These are phyloP conservation scores for Gynostemma pentaphyllum DNA, from an alignment of 306 rosid genomes.

Conservation along the genomic window DNA sequence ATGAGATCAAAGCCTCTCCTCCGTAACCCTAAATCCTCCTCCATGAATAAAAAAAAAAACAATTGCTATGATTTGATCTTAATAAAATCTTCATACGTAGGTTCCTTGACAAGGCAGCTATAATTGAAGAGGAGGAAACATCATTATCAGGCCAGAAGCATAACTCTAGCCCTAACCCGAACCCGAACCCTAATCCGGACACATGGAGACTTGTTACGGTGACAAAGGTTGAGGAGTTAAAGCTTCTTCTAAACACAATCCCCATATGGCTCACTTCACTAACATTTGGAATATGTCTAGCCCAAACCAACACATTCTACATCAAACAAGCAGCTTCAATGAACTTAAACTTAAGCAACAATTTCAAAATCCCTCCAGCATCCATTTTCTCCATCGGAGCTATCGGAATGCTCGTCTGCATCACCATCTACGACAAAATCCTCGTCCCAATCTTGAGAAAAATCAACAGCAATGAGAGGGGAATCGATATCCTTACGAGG, in stretches of 20 bases:
- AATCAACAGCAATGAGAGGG: conserved; percentile 62
- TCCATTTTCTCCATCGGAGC: conserved; percentile 57
- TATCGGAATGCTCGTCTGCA: conserved; percentile 57
- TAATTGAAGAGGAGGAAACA: conserved; percentile 24
- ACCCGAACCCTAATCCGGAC: no score
- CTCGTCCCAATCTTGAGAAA: conserved; percentile 51
- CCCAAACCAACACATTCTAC: conserved; percentile 80
- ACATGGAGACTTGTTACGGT: conserved; percentile 67
- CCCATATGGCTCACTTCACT: conserved; percentile 78
- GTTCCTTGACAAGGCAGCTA: conserved; percentile 51
- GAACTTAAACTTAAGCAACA: conserved; percentile 27
- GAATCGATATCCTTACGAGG: conserved; percentile 73
- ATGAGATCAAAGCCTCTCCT: no score
- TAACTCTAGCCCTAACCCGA: no score
- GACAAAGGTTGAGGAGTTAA: conserved; percentile 76
- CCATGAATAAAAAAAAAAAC: no score
- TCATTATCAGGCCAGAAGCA: no score
- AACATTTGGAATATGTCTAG: conserved; percentile 60
- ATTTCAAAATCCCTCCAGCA: conserved; percentile 62
- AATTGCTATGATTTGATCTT: no score
- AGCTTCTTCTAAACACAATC: conserved; percentile 67
- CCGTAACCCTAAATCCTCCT: no score
- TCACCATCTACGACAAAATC: conserved; percentile 56
- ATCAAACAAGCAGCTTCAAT: conserved; percentile 52
- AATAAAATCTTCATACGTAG: conserved; percentile 17